Evolutionary conservation across 352 stramenopile species (phyloP).

Genomic region (Phytophthora lateralis): DNA sequence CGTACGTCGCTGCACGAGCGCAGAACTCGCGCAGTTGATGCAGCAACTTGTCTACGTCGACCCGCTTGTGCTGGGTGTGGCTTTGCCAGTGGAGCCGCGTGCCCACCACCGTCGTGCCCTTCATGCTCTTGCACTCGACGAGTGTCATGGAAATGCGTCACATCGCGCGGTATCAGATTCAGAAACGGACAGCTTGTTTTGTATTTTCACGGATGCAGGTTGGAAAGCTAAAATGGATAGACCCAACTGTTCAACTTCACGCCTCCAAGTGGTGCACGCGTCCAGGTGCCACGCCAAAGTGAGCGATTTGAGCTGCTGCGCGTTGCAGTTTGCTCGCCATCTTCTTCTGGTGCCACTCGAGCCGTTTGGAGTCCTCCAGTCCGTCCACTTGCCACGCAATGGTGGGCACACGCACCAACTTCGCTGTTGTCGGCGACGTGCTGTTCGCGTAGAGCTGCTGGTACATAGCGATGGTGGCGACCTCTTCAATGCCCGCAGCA

Average conservation of each 20-base stretch:
- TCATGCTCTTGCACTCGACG: slow-evolving; percentile 14
- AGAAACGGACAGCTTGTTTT: slow-evolving; percentile 20
- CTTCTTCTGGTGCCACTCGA: slow-evolving; percentile 93
- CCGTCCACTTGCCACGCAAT: slow-evolving; percentile 85
- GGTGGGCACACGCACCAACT: slow-evolving; percentile 80
- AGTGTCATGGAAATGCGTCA: slow-evolving; percentile 11
- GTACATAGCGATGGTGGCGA: slow-evolving; percentile 91
- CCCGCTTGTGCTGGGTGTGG: slow-evolving; percentile 38
- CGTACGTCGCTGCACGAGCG: slow-evolving; percentile 47
- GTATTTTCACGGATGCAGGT: neutral
- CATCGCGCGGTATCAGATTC: slow-evolving; percentile 19
- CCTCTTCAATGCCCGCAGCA: slow-evolving; percentile 91
- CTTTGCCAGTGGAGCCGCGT: slow-evolving; percentile 69
- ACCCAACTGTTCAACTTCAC: slow-evolving; percentile 5
- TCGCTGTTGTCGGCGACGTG: slow-evolving; percentile 57
- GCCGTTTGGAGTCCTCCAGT: slow-evolving; percentile 69
- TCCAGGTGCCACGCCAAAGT: slow-evolving; percentile 51
- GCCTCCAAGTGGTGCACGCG: slow-evolving; percentile 56
- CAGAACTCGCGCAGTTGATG: slow-evolving; percentile 48
- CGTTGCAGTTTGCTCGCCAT: slow-evolving; percentile 94
- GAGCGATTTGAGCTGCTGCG: slow-evolving; percentile 73
- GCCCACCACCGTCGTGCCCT: slow-evolving; percentile 42
- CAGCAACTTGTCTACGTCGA: slow-evolving; percentile 46
- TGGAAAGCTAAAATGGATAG: neutral
- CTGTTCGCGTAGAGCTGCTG: slow-evolving; percentile 80